These are phyloP conservation scores for Kodamaea sagamina DNA, from an alignment of 805 yeast genomes.

Conservation along the genomic window DNA sequence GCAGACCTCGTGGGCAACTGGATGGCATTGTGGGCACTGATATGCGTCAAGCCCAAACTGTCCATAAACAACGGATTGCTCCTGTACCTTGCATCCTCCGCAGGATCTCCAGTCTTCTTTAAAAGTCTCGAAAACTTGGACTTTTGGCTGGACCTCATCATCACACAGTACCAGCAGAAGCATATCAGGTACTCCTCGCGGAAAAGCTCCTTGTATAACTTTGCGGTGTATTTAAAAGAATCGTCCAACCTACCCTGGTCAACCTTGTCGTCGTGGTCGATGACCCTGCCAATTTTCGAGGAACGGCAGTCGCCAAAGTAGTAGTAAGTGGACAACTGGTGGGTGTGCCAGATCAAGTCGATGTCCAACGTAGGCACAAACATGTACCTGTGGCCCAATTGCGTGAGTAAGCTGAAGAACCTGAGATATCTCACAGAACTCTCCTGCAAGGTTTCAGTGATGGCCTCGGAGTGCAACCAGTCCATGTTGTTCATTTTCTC, in stretches of 20 bases:
- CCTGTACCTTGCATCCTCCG: background rate
- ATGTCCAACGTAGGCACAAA: conserved; percentile 31
- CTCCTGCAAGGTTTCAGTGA: conserved; percentile 17
- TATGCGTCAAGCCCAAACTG: conserved; percentile 5
- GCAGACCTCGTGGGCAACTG: background rate
- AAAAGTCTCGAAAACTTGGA: conserved; percentile 2
- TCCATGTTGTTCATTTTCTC: conserved; percentile 22
- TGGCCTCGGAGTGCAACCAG: conserved; percentile 19
- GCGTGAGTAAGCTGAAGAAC: conserved; percentile 16
- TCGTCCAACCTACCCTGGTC: conserved; percentile 8
- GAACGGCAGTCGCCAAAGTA: conserved; percentile 21
- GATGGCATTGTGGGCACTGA: conserved; percentile 10
- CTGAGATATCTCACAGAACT: conserved; percentile 22
- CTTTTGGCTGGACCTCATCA: background rate
- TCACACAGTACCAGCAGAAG: conserved; percentile 16
- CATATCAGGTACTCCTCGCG: conserved; percentile 16
- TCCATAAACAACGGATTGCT: too few species aligned
- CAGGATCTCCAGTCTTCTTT: conserved; percentile 1
- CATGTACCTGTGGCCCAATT: conserved; percentile 7
- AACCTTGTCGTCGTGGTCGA: conserved; percentile 12
- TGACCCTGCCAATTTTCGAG: conserved; percentile 16
- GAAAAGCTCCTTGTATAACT: conserved; percentile 12
- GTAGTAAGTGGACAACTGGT: conserved; percentile 20
- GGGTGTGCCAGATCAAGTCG: conserved; percentile 33
- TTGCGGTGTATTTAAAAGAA: conserved; percentile 14